Base-by-base conservation (phyloP, 805 yeast genomes). In the Monosporozyma yasuniensis region DNA sequence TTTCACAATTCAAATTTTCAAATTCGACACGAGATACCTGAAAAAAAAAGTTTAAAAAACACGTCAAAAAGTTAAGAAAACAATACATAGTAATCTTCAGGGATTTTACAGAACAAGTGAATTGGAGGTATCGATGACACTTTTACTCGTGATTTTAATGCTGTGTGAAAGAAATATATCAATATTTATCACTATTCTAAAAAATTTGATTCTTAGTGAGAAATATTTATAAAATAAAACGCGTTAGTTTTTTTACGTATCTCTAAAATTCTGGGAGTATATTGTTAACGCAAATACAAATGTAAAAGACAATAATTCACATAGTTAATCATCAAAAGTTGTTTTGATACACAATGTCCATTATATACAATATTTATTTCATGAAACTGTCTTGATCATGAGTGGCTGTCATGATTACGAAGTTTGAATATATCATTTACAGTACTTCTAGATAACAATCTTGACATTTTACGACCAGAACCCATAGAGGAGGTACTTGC, bases 361-460 rank as follows among this genome's bases (percentile, higher is more conserved):
- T 25, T 32, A 6, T 4, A 14, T 4, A 12, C 35, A 32, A 3
- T 32, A 12, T 2, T 32, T 14, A 12, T 32, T 14, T 16, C 6
- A 10, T 30, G 4, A 32, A 18, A 37, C 8, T 35, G 4, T 18
- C 23, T 3, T 18, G 10, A 37, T 39, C 16, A 39, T 19, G 42
- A 39, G 8, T 39, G 42, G n/a, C 21, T 25, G 25, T 58, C 65
- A 46, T 61, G 64, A 50, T 57, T 58, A 32, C 61, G 63, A 12
- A 56, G 49, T 35, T 57, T 61, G 50, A 61, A 61, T 21, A 61
- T 38, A 28, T 54, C 59, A 46, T 61, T 61, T 59, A 61, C 58
- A 8, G 60, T 59, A 28, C 59, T 57, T 50, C 56, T 59, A 8
- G 67, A 61, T 9, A 61, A 47, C 18, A 61, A 49, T 34, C 55